Evolutionary conservation across 305 asterid species (phyloP).

Genomic region (Vinca major): DNA sequence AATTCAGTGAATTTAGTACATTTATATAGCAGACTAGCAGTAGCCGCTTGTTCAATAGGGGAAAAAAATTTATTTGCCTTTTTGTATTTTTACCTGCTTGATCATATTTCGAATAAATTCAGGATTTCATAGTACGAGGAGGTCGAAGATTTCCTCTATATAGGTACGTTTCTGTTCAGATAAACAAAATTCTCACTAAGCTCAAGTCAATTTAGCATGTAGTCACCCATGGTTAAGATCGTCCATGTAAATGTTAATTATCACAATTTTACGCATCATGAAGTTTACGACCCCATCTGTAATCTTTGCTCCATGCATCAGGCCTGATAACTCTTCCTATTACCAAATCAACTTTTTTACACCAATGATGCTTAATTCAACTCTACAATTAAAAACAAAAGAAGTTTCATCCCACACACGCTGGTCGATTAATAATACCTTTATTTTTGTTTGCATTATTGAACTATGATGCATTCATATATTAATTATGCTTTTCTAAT

Average conservation of each 20-base stretch:
- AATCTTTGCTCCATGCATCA: neutral
- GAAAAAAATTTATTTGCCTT: neutral
- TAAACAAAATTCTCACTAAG: neutral
- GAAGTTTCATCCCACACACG: neutral
- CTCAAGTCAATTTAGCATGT: neutral
- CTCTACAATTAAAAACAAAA: neutral
- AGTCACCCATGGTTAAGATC: neutral
- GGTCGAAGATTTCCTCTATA: constrained; percentile 73
- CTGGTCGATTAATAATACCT: neutral
- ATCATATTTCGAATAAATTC: constrained; percentile 22
- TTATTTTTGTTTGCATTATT: neutral
- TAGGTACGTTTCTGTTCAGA: constrained; percentile 42
- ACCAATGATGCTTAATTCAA: neutral
- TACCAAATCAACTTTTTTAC: neutral
- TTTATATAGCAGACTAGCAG: neutral
- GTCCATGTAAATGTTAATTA: neutral
- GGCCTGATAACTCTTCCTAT: neutral
- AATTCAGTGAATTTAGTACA: neutral
- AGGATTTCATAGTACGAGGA: constrained; percentile 85
- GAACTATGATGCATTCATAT: neutral
- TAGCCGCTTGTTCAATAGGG: neutral
- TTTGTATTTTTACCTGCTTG: neutral
- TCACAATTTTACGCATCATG: neutral
- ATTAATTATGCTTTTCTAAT: neutral
- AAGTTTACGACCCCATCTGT: neutral